These are phyloP conservation scores for Haberlea rhodopensis DNA, from an alignment of 257 asterid species.

Conservation along the genomic window DNA sequence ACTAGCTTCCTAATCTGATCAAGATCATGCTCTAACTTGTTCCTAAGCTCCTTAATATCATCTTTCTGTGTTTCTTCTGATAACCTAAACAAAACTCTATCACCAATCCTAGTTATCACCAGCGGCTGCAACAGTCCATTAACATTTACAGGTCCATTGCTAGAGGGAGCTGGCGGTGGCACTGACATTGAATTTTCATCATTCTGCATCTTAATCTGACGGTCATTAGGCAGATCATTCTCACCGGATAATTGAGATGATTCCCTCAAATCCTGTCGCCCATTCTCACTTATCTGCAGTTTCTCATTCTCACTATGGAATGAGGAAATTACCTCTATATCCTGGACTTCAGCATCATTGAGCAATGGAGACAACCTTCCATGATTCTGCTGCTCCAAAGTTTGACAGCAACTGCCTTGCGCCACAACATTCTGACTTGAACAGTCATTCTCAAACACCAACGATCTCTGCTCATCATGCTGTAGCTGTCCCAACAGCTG, in stretches of 20 bases:
- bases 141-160: conserved; percentile 12
- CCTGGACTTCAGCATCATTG: background rate
- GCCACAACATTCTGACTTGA: background rate
- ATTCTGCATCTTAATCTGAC: conserved; percentile 16
- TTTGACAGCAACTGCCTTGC: conserved; percentile 21
- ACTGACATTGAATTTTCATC: conserved; percentile 13
- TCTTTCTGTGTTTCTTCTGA: conserved; percentile 39
- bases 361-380: background rate
- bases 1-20: conserved; percentile 49
- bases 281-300: conserved; percentile 3
- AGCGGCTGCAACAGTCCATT: conserved; percentile 38
- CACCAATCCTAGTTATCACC: conserved; percentile 49
- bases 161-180: background rate
- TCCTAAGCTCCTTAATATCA: conserved; percentile 53
- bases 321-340: background rate
- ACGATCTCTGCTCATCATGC: background rate
- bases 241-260: conserved; percentile 18
- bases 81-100: conserved; percentile 57
- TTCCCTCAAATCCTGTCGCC: conserved; percentile 14
- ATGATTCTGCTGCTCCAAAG: conserved; percentile 13
- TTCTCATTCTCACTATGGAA: conserved; percentile 15
- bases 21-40: conserved; percentile 56
- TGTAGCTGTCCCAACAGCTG: background rate
- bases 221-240: conserved; percentile 26
- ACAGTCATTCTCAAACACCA: background rate